Base-by-base conservation (phyloP, 371 early-diverging fungal species). In the Cokeromyces recurvatus region DNA sequence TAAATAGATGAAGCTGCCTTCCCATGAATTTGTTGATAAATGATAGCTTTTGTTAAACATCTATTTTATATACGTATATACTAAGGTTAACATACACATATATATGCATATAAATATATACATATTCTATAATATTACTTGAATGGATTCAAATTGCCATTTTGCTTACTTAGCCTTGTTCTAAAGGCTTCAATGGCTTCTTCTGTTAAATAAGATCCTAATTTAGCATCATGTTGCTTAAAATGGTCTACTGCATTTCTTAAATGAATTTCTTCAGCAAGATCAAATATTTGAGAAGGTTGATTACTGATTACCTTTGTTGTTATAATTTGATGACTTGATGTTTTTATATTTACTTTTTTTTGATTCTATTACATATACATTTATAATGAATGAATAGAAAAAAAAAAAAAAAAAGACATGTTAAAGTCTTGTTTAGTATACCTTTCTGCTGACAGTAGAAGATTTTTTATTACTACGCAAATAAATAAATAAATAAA, bases 1-100 rank as follows among this genome's bases (percentile, higher is more conserved):
- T 57, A 46, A 35, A 77, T 77, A 2, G 71, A 48, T 7, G 62
- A 40, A 9, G 76, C 79, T 1, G 73, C 79, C 23, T 71, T 69
- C 2, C 80, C 80, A 46, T 67, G 53, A 6, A 79, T 62, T 53
- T 79, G 79, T 44, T 81, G 82, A 46, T 69, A 77, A 8, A 81
- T 61, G 29, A 81, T 79, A 7, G 74, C 44, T 8, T 51, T 48
- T 14, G 67, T 43, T 1, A 74, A 42, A 16, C 64, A 53, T 15
- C 69, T 63, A 29, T 16, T 32, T 27, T 16, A 4, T 8, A 35
- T 32, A 15, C 37, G 10, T 24, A 43, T 17, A 17, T 17, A 25
- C 14, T 16, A 29, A 29, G 29, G 29, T 5, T 5, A 29, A 9
- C 2, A 43, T 21, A n/a, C 12, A 6, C 12, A 19, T 2, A 43